phyloP scores from a whole-genome alignment of 116 monocot species.

The Posidonia oceanica region DNA sequence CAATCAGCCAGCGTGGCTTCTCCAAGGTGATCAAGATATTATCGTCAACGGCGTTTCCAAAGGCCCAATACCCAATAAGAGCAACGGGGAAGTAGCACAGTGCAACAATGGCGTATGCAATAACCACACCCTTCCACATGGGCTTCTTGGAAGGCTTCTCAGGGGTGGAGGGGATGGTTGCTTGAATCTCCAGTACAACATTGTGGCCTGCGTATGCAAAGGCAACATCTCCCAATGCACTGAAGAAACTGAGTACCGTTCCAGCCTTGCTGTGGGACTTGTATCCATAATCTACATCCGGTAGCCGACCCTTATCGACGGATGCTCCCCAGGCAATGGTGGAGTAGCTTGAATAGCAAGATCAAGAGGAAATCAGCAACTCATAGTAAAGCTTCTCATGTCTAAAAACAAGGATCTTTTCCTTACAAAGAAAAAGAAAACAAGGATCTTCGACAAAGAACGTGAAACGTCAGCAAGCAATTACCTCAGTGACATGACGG shows the following conservation, averaged over 20 bases:
- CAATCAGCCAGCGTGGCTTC: no score
- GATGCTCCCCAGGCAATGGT: slow-evolving; percentile 27
- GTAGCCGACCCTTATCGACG: slow-evolving; percentile 7
- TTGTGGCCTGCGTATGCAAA: slow-evolving; percentile 94
- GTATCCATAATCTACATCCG: slow-evolving; percentile 14
- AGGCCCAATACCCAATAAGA: no score
- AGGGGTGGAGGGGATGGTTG: slow-evolving; percentile 89
- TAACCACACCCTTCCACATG: slow-evolving; percentile 71
- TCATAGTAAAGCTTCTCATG: no score
- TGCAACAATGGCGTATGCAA: slow-evolving; percentile 10
- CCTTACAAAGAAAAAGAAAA: no score
- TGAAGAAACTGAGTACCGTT: slow-evolving; percentile 38
- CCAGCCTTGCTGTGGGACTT: slow-evolving; percentile 2
- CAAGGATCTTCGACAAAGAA: no score
- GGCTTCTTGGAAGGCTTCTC: slow-evolving; percentile 86
- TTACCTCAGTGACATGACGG: slow-evolving; percentile 89
- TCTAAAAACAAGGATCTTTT: no score
- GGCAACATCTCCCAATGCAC: slow-evolving; percentile 74
- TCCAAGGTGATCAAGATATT: no score
- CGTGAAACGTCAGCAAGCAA: neutral
- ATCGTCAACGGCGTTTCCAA: no score
- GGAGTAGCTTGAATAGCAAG: slow-evolving; percentile 9
- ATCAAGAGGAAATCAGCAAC: neutral
- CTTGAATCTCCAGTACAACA: slow-evolving; percentile 93
- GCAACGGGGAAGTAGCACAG: no score